phyloP scores from a whole-genome alignment of 1,284 basidiomycete genomes.

The Ganoderma lucidum region DNA sequence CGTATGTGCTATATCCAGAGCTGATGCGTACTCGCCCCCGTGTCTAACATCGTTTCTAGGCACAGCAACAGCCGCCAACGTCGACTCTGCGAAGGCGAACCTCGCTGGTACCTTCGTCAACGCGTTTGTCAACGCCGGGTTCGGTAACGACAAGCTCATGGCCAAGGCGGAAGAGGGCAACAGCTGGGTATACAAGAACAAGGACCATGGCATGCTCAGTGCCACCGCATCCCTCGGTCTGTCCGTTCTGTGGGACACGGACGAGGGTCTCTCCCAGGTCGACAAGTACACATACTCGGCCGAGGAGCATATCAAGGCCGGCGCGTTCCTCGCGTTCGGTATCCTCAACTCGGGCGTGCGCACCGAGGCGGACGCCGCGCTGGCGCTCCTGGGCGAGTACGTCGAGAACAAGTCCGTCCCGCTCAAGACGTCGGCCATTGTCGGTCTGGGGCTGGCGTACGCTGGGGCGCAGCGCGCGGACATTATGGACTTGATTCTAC shows the following conservation, averaged over 20 bases:
- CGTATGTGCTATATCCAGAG: slow-evolving; percentile 52
- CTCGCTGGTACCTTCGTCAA: slow-evolving; percentile 98
- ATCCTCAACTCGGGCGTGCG: slow-evolving; percentile 91
- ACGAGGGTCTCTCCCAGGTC: slow-evolving; percentile 92
- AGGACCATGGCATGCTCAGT: slow-evolving; percentile 97
- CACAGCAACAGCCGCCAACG: slow-evolving; percentile 69
- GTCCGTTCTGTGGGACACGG: slow-evolving; percentile 96
- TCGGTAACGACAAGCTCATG: slow-evolving; percentile 99
- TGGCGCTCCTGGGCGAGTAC: slow-evolving; percentile 92
- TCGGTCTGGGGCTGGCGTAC: slow-evolving; percentile 94
- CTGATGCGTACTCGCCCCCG: neutral
- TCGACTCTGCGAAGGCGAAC: slow-evolving; percentile 96
- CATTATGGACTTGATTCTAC: slow-evolving; percentile 80
- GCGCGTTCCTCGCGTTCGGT: slow-evolving; percentile 94
- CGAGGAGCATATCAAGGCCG: slow-evolving; percentile 98
- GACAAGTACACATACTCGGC: slow-evolving; percentile 98
- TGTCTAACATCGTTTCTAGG: slow-evolving; percentile 47
- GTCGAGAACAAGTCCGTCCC: slow-evolving; percentile 88
- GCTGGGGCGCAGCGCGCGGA: slow-evolving; percentile 93
- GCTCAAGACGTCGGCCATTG: slow-evolving; percentile 89
- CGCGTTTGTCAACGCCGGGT: slow-evolving; percentile 98
- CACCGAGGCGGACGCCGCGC: slow-evolving; percentile 93
- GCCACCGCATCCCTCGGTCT: slow-evolving; percentile 95
- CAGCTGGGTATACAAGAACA: slow-evolving; percentile 99
- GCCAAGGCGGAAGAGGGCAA: slow-evolving; percentile 95